Base-by-base conservation (phyloP, 192 early-diverging fungal species). In the Coemansia sp. region DNA sequence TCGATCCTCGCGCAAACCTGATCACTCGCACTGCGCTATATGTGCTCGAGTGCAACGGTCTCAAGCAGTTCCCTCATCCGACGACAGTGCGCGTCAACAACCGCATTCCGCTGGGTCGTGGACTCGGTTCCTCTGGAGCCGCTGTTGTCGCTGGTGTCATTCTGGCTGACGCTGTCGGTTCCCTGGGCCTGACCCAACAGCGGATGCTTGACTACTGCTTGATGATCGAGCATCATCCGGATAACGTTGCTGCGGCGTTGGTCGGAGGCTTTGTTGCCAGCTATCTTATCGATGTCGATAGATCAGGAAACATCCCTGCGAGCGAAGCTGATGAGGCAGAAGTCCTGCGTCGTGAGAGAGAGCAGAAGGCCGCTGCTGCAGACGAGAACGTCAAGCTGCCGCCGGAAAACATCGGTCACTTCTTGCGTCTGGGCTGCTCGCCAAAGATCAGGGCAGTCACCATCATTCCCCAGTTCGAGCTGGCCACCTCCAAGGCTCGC, bases 211-310 rank as follows among this genome's bases (percentile, higher is more conserved):
- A 99, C 71, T 96, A 89, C 59, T 93, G 89, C 64, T 70, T 96
- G 66, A 87, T 92, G 84, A 90, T 97, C 20, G 97, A 99, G 80
- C 92, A 92, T 54, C 97, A 99, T 69, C 97, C 97, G 2, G 97
- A 99, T 63, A 99, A 99, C 77, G 93, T 97, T 1, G 89, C 96
- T 1, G 94, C 96, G 7, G 91, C 94, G 16, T 78, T 99, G 25
- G 86, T 97, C 33, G 97, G 97, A 61, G 96, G 96, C 12, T 97
- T 97, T 80, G 88, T 96, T 8, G 91, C 93, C 25, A 89, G 89
- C 60, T 98, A 96, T 73, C 68, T 93, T 68, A 67, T 86, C 5
- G 87, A 90, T 48, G 76, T 75, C 11, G 76, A 77, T 36, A 57
- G 74, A 1, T 56, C 73, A 4, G 70, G 60, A n/a, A 58, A 70